A percentile compares a stretch with the other conserved stretches of the same genome.
phyloP scores from a whole-genome alignment of 345 rosid genomes.

The Conringia planisiliqua region DNA sequence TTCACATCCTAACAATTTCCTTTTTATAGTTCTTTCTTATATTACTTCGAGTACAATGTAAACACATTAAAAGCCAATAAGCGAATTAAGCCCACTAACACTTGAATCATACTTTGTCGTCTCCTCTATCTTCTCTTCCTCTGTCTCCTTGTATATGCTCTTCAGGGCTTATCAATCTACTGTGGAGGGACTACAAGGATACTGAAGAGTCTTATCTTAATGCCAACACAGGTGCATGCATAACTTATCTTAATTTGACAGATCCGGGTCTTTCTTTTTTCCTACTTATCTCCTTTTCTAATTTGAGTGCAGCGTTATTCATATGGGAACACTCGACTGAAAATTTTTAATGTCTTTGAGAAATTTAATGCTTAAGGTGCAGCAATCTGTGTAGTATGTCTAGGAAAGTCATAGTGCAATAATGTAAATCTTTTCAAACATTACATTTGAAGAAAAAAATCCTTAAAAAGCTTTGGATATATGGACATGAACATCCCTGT shows the following conservation, averaged over 20 bases:
- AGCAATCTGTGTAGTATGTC: not conserved
- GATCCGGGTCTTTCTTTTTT: too few species aligned
- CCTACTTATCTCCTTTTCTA: not conserved
- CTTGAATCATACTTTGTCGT: too few species aligned
- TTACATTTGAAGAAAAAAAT: not conserved
- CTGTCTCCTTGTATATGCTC: too few species aligned
- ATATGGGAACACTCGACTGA: not conserved
- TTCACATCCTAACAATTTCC: too few species aligned
- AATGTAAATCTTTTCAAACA: not conserved
- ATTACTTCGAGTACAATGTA: too few species aligned
- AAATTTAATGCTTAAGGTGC: not conserved
- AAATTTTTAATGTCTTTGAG: not conserved
- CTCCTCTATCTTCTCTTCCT: too few species aligned
- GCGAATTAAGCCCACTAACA: too few species aligned
- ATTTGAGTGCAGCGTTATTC: not conserved
- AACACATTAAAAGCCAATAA: too few species aligned
- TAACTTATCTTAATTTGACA: not conserved
- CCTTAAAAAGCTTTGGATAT: not conserved
- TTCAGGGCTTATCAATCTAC: too few species aligned
- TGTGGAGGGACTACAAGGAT: constrained; percentile 70
- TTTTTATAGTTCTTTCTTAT: too few species aligned
- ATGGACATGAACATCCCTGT: not conserved
- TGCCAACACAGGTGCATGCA: constrained; percentile 73
- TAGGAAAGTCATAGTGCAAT: not conserved
- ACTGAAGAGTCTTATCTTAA: constrained; percentile 87